A percentile compares a stretch with the other conserved stretches of the same genome.
Conservation (phyloP, 2,329 filamentous ascomycete species). For the Zymoseptoria passerinii region DNA sequence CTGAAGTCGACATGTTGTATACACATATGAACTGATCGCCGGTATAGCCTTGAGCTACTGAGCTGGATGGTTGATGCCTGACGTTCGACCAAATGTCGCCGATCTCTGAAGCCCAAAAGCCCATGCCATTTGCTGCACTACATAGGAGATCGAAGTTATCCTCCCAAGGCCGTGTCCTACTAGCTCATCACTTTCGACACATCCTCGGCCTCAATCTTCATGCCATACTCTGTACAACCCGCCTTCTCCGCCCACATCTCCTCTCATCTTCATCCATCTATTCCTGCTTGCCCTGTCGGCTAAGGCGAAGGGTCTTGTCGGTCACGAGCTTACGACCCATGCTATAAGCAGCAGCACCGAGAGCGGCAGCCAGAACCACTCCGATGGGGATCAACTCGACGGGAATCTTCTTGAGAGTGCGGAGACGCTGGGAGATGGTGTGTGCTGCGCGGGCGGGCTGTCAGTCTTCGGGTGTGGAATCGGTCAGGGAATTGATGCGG, state of each 20-base stretch:
- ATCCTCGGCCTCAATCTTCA: not conserved
- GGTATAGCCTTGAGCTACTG: not conserved
- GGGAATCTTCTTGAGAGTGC: slow-evolving; percentile 80
- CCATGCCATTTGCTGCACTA: not conserved
- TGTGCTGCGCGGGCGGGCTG: slow-evolving; percentile 56
- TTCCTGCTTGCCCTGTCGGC: slow-evolving; percentile 51
- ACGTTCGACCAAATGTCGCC: not conserved
- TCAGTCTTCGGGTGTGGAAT: slow-evolving; percentile 8
- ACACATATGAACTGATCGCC: not conserved
- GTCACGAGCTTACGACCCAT: slow-evolving; percentile 70
- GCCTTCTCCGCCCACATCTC: not conserved
- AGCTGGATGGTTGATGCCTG: too few species aligned
- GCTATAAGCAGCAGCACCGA: slow-evolving; percentile 76
- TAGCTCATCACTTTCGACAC: not conserved
- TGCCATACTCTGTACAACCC: not conserved
- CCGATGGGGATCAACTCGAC: slow-evolving; percentile 91
- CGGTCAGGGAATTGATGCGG: not conserved
- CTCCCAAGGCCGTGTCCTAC: not conserved
- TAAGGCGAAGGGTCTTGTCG: slow-evolving; percentile 88
- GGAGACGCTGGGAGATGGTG: slow-evolving; percentile 91
- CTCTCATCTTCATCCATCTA: slow-evolving; percentile 6
- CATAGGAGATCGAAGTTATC: not conserved
- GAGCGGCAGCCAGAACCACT: slow-evolving; percentile 68
- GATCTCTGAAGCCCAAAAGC: not conserved
- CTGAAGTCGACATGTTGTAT: not conserved